Evolutionary conservation across 1,139 yeast species (phyloP).

Genomic region (Kodamaea sp.): DNA sequence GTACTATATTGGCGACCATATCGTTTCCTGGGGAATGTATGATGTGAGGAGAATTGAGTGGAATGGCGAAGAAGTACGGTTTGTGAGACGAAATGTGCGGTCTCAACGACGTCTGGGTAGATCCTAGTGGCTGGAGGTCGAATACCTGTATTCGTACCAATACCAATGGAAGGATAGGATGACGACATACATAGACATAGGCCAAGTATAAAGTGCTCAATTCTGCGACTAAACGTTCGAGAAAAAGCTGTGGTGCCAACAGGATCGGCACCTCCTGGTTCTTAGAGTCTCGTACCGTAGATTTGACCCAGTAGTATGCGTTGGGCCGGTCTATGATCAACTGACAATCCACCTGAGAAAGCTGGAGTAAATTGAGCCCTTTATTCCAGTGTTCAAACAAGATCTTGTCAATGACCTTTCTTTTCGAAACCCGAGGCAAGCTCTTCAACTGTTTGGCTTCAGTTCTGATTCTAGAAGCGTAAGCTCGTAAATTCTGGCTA

Average conservation of each 20-base stretch:
- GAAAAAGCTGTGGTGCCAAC: slow-evolving; percentile 47
- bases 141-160: slow-evolving; percentile 69
- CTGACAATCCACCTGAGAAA: slow-evolving; percentile 74
- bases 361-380: slow-evolving; percentile 68
- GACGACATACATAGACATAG: slow-evolving; percentile 67
- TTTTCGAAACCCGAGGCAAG: slow-evolving; percentile 32
- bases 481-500: slow-evolving; percentile 24
- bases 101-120: slow-evolving; percentile 17
- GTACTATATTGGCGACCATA: slow-evolving; percentile 51
- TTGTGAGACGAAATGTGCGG: slow-evolving; percentile 53
- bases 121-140: slow-evolving; percentile 43
- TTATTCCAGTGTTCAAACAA: slow-evolving; percentile 58
- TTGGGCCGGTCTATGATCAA: slow-evolving; percentile 58
- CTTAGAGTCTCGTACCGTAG: slow-evolving; percentile 49
- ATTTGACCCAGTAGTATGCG: slow-evolving; percentile 56
- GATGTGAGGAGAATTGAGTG: slow-evolving; percentile 65
- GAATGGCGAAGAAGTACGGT: slow-evolving; percentile 68
- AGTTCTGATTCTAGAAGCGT: slow-evolving; percentile 24
- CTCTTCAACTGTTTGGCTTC: slow-evolving; percentile 18
- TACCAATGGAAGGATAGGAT: slow-evolving; percentile 60
- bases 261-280: slow-evolving; percentile 36
- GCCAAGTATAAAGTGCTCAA: slow-evolving; percentile 52
- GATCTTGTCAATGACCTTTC: slow-evolving; percentile 50
- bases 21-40: slow-evolving; percentile 57
- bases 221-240: slow-evolving; percentile 47